Evolutionary conservation across 805 yeast genomes (phyloP), one percentile per base, ranked within the genome.

Genomic region (Starmerella lactis-condensi): DNA sequence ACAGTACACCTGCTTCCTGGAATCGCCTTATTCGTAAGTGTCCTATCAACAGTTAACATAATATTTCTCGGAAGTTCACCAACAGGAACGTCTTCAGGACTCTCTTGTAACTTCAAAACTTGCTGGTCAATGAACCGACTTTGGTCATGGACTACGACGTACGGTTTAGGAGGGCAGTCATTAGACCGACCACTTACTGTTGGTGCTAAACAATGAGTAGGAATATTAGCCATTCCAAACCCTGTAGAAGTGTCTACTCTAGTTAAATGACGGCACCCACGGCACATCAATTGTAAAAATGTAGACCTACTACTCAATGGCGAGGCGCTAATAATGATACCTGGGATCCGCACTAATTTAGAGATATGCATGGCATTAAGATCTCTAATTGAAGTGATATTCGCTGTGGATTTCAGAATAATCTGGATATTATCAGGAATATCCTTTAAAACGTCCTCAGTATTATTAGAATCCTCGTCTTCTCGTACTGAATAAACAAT

Each of bases 51-150:
- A 26, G 89, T 76, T 40, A 89, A 62, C 36, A 79, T 50, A 24
- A 89, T 74, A 47, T 89, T 92, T 44, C 99, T 69, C 6, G 99
- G 99, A 81, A 89, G 75, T 57, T 89, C 99, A 43, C 99, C 98
- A 18, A 89, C 93, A 1, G 98, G 99, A 2, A 89, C 95, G 74
- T 78, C 78, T 52, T 89, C 99, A 9, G 96, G 95, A n/a, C 89
- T 65, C 52, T 89, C 98, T 54, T 89, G 99, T 34, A 89, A 62
- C 53, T 89, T 89, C 47, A 89, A 64, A 19, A 75, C 72, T 56
- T 89, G 99, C 52, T 91, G 96, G 56, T 89, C 96, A 32, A 89
- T 74, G 53, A 83, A 89, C n/a, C 68, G 61, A 2, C 94, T 81
- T 48, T 79, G 77, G 51, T 89, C 96, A 55, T 89, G 98, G 19